Evolutionary conservation across 2,329 filamentous ascomycete species (phyloP).

Genomic region (Arthrobotrys pseudoclavata): DNA sequence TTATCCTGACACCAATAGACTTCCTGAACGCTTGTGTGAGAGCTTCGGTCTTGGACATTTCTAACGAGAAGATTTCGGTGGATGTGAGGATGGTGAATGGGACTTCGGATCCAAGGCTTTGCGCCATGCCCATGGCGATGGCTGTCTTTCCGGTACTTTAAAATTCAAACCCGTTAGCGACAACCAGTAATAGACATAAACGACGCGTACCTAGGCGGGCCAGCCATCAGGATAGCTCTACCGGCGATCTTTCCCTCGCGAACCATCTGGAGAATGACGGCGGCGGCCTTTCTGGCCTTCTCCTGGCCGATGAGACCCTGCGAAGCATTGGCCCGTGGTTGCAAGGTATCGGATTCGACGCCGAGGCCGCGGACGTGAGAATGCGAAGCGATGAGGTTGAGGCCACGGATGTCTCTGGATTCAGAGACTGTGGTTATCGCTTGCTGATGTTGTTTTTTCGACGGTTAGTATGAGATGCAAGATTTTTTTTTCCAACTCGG

Average conservation of each 20-base stretch:
- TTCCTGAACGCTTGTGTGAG: constrained; percentile 99
- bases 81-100: constrained; percentile 96
- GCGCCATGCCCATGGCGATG: constrained; percentile 98
- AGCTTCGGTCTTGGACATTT: constrained; percentile 99
- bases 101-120: constrained; percentile 92
- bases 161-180: background rate
- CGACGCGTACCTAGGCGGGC: constrained; percentile 80
- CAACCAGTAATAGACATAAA: background rate
- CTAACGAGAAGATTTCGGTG: constrained; percentile 97
- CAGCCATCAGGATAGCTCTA: constrained; percentile 91
- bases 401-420: constrained; percentile 92
- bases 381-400: constrained; percentile 98
- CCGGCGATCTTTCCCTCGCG: constrained; percentile 99
- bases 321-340: constrained; percentile 80
- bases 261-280: constrained; percentile 97
- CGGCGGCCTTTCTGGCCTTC: constrained; percentile 95
- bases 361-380: constrained; percentile 97
- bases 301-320: constrained; percentile 96
- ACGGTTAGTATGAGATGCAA: background rate
- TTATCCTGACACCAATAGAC: constrained; percentile 97
- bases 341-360: constrained; percentile 88
- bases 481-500: constrained; percentile 16
- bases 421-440: constrained; percentile 86
- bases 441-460: constrained; percentile 59
- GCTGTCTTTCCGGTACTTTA: constrained; percentile 94